These are phyloP conservation scores for Tulasnella sp. DNA, from an alignment of 768 basidiomycete genomes.

Conservation along the genomic window DNA sequence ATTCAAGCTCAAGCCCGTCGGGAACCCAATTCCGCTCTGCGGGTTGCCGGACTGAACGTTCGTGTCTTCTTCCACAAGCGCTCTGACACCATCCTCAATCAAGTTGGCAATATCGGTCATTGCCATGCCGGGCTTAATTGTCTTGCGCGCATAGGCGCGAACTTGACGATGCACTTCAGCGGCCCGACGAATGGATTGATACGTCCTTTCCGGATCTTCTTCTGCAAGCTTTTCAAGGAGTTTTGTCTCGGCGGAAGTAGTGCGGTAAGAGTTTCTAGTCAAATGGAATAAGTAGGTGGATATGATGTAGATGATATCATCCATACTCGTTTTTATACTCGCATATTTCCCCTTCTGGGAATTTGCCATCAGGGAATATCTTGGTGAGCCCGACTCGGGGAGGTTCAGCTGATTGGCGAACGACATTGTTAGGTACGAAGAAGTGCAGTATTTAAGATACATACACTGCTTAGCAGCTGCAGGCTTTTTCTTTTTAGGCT, in stretches of 20 bases:
- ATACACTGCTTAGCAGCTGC: slow-evolving; percentile 14
- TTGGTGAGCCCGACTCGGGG: slow-evolving; percentile 81
- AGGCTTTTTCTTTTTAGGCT: slow-evolving; percentile 61
- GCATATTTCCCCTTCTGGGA: slow-evolving; percentile 83
- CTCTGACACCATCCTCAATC: slow-evolving; percentile 84
- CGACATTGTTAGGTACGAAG: slow-evolving; percentile 29
- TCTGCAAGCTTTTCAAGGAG: slow-evolving; percentile 63
- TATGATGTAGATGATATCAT: background rate
- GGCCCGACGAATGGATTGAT: slow-evolving; percentile 78
- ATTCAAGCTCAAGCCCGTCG: slow-evolving; percentile 88
- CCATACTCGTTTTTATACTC: slow-evolving; percentile 84
- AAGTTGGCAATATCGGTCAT: slow-evolving; percentile 89
- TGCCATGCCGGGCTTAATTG: slow-evolving; percentile 82
- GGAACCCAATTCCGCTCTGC: slow-evolving; percentile 84
- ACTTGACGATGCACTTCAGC: slow-evolving; percentile 96
- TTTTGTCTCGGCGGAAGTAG: slow-evolving; percentile 81
- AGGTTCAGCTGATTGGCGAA: slow-evolving; percentile 66
- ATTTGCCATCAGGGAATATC: slow-evolving; percentile 73
- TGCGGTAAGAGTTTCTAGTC: slow-evolving; percentile 73
- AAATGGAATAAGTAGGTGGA: background rate
- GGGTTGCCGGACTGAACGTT: slow-evolving; percentile 47
- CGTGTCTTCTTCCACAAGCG: slow-evolving; percentile 73
- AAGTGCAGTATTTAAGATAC: background rate
- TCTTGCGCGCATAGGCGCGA: slow-evolving; percentile 62
- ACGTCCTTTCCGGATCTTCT: slow-evolving; percentile 73